Conservation (phyloP, 768 basidiomycete genomes). For the Lactifluus echinatus region DNA sequence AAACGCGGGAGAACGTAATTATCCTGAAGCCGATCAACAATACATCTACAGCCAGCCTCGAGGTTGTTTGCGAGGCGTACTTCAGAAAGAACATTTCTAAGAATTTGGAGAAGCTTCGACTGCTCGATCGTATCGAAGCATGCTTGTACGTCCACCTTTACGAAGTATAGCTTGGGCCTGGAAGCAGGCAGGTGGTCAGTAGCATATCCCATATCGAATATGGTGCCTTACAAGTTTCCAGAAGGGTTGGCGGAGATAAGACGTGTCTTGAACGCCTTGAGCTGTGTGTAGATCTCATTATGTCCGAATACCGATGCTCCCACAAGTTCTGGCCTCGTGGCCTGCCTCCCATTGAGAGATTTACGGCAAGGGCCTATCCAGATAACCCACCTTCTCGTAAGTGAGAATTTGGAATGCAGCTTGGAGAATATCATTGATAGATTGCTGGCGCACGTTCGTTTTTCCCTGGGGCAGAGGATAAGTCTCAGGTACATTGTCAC, state of each 20-base stretch:
- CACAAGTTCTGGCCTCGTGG: constrained; percentile 49
- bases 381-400: constrained; percentile 64
- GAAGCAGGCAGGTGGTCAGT: neutral
- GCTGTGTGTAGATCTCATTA: constrained; percentile 68
- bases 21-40: constrained; percentile 39
- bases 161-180: constrained; percentile 88
- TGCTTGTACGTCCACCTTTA: constrained; percentile 92
- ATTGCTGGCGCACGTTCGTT: constrained; percentile 32
- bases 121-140: constrained; percentile 98
- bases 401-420: constrained; percentile 80
- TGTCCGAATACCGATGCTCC: constrained; percentile 79
- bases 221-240: constrained; percentile 42
- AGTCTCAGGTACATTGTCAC: constrained; percentile 24
- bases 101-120: constrained; percentile 67
- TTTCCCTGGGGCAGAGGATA: constrained; percentile 9
- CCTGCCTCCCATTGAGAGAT: constrained; percentile 34
- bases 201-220: neutral
- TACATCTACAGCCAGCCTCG: neutral
- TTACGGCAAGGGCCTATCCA: neutral
- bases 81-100: constrained; percentile 65
- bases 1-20: constrained; percentile 63
- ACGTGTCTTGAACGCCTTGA: constrained; percentile 61
- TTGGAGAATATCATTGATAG: constrained; percentile 84
- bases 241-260: constrained; percentile 32
- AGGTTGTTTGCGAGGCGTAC: constrained; percentile 28